phyloP scores from a whole-genome alignment of 495 filamentous ascomycete species.

The Talaromyces liani region DNA sequence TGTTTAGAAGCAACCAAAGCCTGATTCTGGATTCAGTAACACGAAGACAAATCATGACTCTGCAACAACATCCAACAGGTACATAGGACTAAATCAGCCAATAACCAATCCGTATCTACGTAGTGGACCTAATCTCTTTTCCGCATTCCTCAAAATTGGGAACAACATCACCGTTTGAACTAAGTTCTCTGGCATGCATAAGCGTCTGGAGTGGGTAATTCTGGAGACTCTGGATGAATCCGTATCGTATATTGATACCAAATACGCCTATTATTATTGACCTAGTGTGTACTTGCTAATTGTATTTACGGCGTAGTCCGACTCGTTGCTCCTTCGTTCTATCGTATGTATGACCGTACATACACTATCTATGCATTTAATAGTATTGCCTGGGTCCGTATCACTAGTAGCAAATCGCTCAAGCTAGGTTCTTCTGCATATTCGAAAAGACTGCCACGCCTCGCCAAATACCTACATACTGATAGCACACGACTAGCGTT shows the following conservation, averaged over 20 bases:
- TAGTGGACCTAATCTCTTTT: background rate
- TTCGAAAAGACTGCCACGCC: background rate
- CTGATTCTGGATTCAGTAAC: background rate
- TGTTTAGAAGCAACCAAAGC: background rate
- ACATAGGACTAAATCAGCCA: background rate
- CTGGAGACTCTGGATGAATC: background rate
- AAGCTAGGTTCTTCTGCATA: background rate
- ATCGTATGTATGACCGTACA: background rate
- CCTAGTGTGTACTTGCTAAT: background rate
- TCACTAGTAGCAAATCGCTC: background rate
- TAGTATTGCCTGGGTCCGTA: background rate
- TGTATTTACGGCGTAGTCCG: background rate
- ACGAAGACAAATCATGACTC: background rate
- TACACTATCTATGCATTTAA: background rate
- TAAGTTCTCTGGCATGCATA: constrained; percentile 10
- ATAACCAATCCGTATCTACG: background rate
- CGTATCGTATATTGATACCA: background rate
- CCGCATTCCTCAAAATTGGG: constrained; percentile 8
- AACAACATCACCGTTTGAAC: constrained; percentile 7
- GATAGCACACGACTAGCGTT: background rate
- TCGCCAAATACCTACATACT: background rate
- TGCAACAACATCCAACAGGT: background rate
- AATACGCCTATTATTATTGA: no score
- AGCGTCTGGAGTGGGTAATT: constrained; percentile 4
- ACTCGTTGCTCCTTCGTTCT: background rate